phyloP scores from a whole-genome alignment of 108 stramenopile species.

The Cyclostephanos tholiformis region DNA sequence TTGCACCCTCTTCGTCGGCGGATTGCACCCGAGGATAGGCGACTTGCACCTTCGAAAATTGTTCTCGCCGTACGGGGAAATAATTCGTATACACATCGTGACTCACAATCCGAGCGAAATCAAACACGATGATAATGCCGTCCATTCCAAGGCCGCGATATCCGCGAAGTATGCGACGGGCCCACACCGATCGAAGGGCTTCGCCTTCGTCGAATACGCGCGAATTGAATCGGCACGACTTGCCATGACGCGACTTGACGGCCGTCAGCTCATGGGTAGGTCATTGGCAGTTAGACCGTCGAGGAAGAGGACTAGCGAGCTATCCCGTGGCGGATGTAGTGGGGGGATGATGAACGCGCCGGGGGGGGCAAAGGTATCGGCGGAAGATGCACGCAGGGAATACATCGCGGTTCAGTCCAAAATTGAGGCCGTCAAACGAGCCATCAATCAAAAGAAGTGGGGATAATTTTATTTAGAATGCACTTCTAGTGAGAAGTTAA shows the following conservation, averaged over 20 bases:
- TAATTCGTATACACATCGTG: constrained; percentile 35
- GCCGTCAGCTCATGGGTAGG: constrained; percentile 32
- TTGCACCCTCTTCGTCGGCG: constrained; percentile 36
- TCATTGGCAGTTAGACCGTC: constrained; percentile 37
- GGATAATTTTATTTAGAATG: not conserved
- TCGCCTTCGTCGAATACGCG: constrained; percentile 44
- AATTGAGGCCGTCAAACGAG: constrained; percentile 40
- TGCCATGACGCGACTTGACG: constrained; percentile 39
- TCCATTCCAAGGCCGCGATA: constrained; percentile 23
- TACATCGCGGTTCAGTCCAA: constrained; percentile 27
- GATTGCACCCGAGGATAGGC: constrained; percentile 41
- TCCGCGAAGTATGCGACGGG: constrained; percentile 23
- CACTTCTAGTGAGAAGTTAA: not conserved
- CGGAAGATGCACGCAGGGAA: constrained; percentile 37
- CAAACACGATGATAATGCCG: not conserved
- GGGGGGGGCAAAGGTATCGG: not conserved
- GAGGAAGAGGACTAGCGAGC: constrained; percentile 18
- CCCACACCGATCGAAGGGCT: constrained; percentile 40
- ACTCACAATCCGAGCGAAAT: constrained; percentile 18
- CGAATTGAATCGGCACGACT: constrained; percentile 38
- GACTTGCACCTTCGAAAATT: constrained; percentile 43
- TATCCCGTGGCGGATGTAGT: not conserved
- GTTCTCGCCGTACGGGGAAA: constrained; percentile 45
- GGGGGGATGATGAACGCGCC: not conserved
- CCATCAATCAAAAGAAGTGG: constrained; percentile 38